Conservation (phyloP, 768 basidiomycete genomes). For the Termitomyces sp. region DNA sequence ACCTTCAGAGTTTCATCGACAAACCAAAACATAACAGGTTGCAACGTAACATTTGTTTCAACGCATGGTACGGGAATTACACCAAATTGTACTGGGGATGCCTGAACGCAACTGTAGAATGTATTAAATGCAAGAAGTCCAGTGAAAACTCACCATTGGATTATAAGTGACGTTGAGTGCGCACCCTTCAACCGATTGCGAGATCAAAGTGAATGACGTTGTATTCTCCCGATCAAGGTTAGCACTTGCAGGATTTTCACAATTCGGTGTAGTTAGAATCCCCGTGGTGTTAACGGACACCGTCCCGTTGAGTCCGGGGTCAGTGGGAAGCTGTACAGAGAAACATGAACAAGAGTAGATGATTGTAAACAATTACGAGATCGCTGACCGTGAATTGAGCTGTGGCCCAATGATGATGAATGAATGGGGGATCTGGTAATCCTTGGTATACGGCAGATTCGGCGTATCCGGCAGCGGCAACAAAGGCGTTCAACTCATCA, state of each 20-base stretch:
- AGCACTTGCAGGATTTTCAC: slow-evolving; percentile 32
- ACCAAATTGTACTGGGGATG: slow-evolving; percentile 43
- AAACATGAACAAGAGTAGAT: not conserved
- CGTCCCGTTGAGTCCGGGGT: slow-evolving; percentile 44
- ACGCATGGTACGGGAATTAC: slow-evolving; percentile 34
- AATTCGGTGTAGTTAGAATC: slow-evolving; percentile 42
- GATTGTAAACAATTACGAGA: not conserved
- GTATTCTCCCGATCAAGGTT: slow-evolving; percentile 14
- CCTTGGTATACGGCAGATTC: slow-evolving; percentile 39
- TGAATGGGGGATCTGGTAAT: slow-evolving; percentile 55
- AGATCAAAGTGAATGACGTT: slow-evolving; percentile 26
- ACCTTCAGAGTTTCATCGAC: not conserved
- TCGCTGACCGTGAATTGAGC: slow-evolving; percentile 45
- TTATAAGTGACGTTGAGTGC: slow-evolving; percentile 29
- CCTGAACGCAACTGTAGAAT: slow-evolving; percentile 15
- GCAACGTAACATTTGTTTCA: slow-evolving; percentile 27
- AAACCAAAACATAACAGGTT: slow-evolving; percentile 68
- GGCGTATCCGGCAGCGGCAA: slow-evolving; percentile 55
- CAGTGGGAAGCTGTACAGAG: slow-evolving; percentile 33
- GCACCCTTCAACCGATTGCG: slow-evolving; percentile 48
- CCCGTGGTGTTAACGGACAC: slow-evolving; percentile 50
- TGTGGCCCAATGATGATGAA: slow-evolving; percentile 46
- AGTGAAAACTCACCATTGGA: slow-evolving; percentile 22
- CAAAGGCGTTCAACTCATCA: slow-evolving; percentile 43
- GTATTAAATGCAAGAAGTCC: not conserved